A percentile compares a stretch with the other conserved stretches of the same genome.
These are phyloP conservation scores for Tylopilus sp. DNA, from an alignment of 1,284 basidiomycete genomes.

Conservation along the genomic window DNA sequence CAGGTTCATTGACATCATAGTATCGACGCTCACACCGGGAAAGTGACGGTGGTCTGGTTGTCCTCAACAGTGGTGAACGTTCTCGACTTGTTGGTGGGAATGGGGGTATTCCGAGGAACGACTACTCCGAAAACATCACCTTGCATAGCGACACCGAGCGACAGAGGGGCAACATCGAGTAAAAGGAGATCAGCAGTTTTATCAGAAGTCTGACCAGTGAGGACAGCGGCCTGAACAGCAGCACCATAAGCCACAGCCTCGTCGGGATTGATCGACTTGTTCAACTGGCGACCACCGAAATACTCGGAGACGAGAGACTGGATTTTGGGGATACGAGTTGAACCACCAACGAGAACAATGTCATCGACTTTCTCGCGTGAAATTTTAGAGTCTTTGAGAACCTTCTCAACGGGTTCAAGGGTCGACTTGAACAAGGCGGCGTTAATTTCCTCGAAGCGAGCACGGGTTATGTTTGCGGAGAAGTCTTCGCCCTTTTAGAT, in stretches of 20 bases:
- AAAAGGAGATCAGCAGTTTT: constrained; percentile 94
- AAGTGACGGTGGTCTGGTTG: constrained; percentile 97
- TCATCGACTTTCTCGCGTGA: constrained; percentile 96
- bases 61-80: constrained; percentile 98
- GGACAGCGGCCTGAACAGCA: constrained; percentile 94
- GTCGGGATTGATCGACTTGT: constrained; percentile 98
- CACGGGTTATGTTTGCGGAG: constrained; percentile 95
- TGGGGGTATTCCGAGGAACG: constrained; percentile 95
- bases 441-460: constrained; percentile 99
- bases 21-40: constrained; percentile 75
- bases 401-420: constrained; percentile 97
- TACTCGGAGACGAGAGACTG: constrained; percentile 97
- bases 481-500: constrained; percentile 79
- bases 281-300: constrained; percentile 96
- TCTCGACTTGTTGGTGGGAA: constrained; percentile 95
- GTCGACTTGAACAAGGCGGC: constrained; percentile 93
- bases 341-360: constrained; percentile 99
- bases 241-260: constrained; percentile 96
- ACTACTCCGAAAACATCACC: constrained; percentile 97
- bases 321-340: constrained; percentile 99
- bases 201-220: constrained; percentile 94
- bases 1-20: background rate
- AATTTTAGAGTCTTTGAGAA: constrained; percentile 99
- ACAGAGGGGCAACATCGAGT: constrained; percentile 94
- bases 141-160: constrained; percentile 98